A percentile compares a stretch with the other conserved stretches of the same genome.
Evolutionary conservation across 2,329 filamentous ascomycete species (phyloP).

Genomic region (Aspergillus oerlinghausenensis): DNA sequence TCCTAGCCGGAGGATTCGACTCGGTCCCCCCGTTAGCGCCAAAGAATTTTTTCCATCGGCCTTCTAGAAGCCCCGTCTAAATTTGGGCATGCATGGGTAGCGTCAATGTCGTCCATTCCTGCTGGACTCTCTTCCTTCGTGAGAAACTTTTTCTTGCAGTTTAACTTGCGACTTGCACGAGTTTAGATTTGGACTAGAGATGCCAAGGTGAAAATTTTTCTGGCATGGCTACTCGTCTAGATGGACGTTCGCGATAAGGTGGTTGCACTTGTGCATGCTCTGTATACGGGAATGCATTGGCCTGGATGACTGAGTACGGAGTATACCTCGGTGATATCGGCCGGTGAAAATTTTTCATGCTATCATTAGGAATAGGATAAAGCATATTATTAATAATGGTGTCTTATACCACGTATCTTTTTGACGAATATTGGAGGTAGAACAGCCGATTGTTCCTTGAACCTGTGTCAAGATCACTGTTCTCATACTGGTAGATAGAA

Average conservation of each 20-base stretch:
- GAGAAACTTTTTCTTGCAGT: not conserved
- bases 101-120: not conserved
- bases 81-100: not conserved
- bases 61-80: not conserved
- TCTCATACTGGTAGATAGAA: no score
- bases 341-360: not conserved
- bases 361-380: not conserved
- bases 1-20: not conserved
- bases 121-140: not conserved
- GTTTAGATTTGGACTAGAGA: not conserved
- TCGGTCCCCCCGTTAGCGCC: not conserved
- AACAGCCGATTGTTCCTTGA: not conserved
- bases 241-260: not conserved
- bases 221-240: not conserved
- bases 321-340: not conserved
- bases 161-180: not conserved
- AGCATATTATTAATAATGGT: not conserved
- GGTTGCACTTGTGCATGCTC: not conserved
- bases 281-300: not conserved
- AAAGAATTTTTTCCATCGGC: not conserved
- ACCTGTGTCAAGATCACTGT: not conserved
- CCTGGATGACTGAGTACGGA: not conserved
- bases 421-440: no score
- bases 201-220: not conserved
- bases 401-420: no score